These are phyloP conservation scores for Komagataella populi DNA, from an alignment of 805 yeast genomes.

Conservation along the genomic window DNA sequence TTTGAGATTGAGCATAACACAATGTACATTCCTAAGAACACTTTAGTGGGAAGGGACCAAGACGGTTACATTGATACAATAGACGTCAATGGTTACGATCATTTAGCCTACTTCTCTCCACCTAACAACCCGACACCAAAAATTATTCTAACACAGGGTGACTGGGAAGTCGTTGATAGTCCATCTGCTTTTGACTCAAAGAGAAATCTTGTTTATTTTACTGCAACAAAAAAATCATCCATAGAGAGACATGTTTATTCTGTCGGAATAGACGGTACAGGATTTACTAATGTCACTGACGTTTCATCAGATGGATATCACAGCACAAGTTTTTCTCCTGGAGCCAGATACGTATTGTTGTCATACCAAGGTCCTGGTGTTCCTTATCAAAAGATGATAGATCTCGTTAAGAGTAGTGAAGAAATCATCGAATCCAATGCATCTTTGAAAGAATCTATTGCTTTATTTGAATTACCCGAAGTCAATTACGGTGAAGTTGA, in stretches of 20 bases:
- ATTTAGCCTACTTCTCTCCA: slow-evolving; percentile 77
- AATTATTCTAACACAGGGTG: slow-evolving; percentile 52
- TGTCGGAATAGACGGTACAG: slow-evolving; percentile 38
- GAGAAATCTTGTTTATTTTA: slow-evolving; percentile 42
- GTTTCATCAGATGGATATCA: slow-evolving; percentile 49
- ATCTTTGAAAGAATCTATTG: slow-evolving; percentile 22
- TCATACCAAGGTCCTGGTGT: slow-evolving; percentile 68
- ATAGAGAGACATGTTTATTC: slow-evolving; percentile 76
- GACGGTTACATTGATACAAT: slow-evolving; percentile 79
- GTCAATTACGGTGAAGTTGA: slow-evolving; percentile 36
- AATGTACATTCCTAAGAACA: slow-evolving; percentile 38
- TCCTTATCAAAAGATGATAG: slow-evolving; percentile 67
- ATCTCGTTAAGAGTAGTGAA: slow-evolving; percentile 25
- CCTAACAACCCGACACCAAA: slow-evolving; percentile 39
- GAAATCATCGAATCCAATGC: slow-evolving; percentile 35
- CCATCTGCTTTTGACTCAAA: slow-evolving; percentile 47
- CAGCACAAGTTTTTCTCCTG: slow-evolving; percentile 64
- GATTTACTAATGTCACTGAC: slow-evolving; percentile 30
- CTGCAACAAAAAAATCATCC: slow-evolving; percentile 66
- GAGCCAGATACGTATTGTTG: slow-evolving; percentile 57
- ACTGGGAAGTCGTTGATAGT: slow-evolving; percentile 84
- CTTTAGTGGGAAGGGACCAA: slow-evolving; percentile 21
- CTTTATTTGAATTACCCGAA: slow-evolving; percentile 43
- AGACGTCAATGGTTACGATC: slow-evolving; percentile 48
- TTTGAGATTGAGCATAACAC: slow-evolving; percentile 64